phyloP scores from a whole-genome alignment of 164 flowering plant species.

The Protea cynaroides region DNA sequence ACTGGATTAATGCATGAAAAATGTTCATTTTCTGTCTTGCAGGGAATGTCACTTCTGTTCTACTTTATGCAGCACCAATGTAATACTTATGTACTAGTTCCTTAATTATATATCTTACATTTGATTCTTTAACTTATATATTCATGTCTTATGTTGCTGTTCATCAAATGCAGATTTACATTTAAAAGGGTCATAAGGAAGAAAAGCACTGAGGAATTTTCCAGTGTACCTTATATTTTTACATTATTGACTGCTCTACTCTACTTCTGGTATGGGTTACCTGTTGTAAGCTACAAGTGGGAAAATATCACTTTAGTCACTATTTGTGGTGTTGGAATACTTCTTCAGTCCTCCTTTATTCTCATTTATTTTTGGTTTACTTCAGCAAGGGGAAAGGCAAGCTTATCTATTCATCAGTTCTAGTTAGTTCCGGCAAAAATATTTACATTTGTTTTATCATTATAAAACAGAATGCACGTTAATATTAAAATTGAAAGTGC shows the following conservation, averaged over 20 bases:
- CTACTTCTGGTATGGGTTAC: conserved; percentile 59
- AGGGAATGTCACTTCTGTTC: conserved; percentile 46
- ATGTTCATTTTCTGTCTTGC: conserved; percentile 13
- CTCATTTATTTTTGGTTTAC: conserved; percentile 38
- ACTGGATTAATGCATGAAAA: no score
- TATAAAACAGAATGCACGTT: no score
- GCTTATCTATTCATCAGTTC: conserved; percentile 4
- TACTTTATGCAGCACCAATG: conserved; percentile 44
- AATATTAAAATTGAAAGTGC: background rate
- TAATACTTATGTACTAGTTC: conserved; percentile 5
- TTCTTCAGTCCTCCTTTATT: conserved; percentile 48
- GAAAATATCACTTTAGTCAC: conserved; percentile 46
- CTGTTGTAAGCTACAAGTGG: conserved; percentile 51
- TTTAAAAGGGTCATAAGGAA: conserved; percentile 43
- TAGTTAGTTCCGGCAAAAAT: no score
- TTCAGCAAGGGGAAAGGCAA: conserved; percentile 38
- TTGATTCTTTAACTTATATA: no score
- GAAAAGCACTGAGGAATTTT: conserved; percentile 48
- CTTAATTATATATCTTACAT: no score
- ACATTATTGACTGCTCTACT: conserved; percentile 47
- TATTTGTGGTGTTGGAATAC: conserved; percentile 42
- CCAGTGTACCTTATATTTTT: conserved; percentile 50
- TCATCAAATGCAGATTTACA: conserved; percentile 37
- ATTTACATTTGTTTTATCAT: background rate
- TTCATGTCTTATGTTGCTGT: background rate